These are phyloP conservation scores for Isoetes engelmannii DNA, from an alignment of 83 land plant genomes.

Conservation along the genomic window DNA sequence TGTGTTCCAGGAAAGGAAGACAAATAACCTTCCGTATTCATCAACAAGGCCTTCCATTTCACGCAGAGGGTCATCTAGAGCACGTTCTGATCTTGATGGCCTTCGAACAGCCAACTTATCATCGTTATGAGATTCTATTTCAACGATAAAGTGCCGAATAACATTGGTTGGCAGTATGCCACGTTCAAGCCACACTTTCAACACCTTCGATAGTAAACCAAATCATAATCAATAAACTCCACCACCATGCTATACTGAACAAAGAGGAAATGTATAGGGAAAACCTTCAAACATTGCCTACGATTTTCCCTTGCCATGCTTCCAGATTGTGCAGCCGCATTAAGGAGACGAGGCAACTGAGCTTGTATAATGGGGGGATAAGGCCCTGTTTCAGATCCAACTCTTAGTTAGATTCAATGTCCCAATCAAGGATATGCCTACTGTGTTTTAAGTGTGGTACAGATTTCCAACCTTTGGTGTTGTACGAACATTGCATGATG, in stretches of 20 bases:
- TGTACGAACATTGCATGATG: slow-evolving; percentile 84
- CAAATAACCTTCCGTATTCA: slow-evolving; percentile 90
- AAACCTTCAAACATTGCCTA: slow-evolving; percentile 91
- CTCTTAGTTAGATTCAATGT: too few species aligned
- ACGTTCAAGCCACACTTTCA: slow-evolving; percentile 87
- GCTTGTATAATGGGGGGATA: slow-evolving; percentile 76
- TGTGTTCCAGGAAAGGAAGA: slow-evolving; percentile 1
- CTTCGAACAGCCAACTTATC: slow-evolving; percentile 54
- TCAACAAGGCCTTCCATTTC: slow-evolving; percentile 98
- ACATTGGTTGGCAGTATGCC: slow-evolving; percentile 74
- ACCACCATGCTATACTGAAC: background rate
- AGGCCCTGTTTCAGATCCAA: slow-evolving; percentile 72
- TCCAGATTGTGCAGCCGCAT: slow-evolving; percentile 88
- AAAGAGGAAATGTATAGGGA: background rate
- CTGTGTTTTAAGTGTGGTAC: too few species aligned
- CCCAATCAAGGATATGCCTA: too few species aligned
- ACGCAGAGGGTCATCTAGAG: slow-evolving; percentile 95
- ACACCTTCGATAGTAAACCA: slow-evolving; percentile 44
- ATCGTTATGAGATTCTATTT: slow-evolving; percentile 68
- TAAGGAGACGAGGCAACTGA: slow-evolving; percentile 72
- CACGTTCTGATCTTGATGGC: slow-evolving; percentile 82
- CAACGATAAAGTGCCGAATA: slow-evolving; percentile 67
- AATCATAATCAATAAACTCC: background rate
- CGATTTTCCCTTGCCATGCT: slow-evolving; percentile 86
- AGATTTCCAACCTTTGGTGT: slow-evolving; percentile 86